Evolutionary conservation across 441 rosid genomes (phyloP).

Genomic region (Isatis lusitanica): DNA sequence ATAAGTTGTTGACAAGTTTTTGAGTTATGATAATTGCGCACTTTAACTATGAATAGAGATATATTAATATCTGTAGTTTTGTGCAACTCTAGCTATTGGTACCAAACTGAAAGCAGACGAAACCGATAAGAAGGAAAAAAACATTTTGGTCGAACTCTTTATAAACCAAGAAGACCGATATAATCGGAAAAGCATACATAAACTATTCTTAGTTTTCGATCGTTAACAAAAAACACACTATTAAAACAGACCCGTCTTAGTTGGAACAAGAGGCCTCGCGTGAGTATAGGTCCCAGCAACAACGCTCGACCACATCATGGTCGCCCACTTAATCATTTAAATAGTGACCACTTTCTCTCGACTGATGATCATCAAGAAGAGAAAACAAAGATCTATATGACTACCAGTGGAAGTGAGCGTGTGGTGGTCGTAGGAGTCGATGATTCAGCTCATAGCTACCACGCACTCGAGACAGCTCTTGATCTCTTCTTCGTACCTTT

Average conservation of each 20-base stretch:
- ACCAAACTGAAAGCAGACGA: background rate
- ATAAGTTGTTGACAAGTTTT: too few species aligned
- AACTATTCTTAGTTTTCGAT: too few species aligned
- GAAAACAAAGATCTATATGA: background rate
- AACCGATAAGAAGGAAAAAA: background rate
- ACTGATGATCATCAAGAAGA: background rate
- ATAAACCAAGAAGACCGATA: background rate
- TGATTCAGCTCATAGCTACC: constrained; percentile 45
- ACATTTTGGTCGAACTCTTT: background rate
- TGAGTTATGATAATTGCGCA: too few species aligned
- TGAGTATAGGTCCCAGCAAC: background rate
- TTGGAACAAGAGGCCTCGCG: background rate
- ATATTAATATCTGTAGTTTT: too few species aligned
- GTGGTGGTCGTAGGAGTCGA: constrained; percentile 49
- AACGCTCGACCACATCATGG: background rate
- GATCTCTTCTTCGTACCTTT: constrained; percentile 45
- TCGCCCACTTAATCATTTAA: background rate
- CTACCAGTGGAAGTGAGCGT: constrained; percentile 29
- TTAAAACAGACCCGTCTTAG: background rate
- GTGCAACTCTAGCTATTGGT: background rate
- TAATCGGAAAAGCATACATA: background rate
- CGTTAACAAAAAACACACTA: background rate
- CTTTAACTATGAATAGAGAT: too few species aligned
- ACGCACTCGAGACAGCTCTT: constrained; percentile 47
- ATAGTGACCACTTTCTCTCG: background rate